Evolutionary conservation across 306 rosid genomes (phyloP).

Genomic region (Prunus fruticosa): DNA sequence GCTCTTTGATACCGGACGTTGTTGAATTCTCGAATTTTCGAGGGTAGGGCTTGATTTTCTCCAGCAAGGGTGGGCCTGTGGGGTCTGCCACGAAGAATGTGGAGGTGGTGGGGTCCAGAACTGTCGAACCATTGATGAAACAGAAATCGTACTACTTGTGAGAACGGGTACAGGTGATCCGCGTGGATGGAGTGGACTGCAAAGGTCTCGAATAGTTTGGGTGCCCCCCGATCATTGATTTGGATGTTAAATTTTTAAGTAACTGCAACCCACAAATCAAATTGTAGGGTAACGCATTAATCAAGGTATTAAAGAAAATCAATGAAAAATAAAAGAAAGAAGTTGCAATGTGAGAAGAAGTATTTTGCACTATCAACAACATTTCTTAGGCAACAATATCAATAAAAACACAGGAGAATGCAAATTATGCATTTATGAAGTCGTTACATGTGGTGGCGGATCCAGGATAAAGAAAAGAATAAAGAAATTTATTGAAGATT

Average conservation of each 20-base stretch:
- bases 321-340: too few relatives aligned
- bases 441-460: too few relatives aligned
- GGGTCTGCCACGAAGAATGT: constrained; percentile 33
- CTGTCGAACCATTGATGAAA: constrained; percentile 29
- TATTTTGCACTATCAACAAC: too few relatives aligned
- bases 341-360: too few relatives aligned
- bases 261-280: neutral
- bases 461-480: neutral
- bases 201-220: neutral
- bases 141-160: constrained; percentile 39
- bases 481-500: neutral
- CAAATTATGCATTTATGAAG: too few relatives aligned
- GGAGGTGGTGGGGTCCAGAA: constrained; percentile 36
- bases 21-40: constrained; percentile 27
- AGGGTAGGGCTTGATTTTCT: constrained; percentile 41
- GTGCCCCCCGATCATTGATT: neutral
- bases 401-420: too few relatives aligned
- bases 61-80: constrained; percentile 1
- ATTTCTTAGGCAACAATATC: too few relatives aligned
- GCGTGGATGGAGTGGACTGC: neutral
- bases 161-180: constrained; percentile 37
- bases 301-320: too few relatives aligned
- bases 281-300: neutral
- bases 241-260: neutral
- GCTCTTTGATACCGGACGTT: constrained; percentile 29